Percentiles rank a stretch among this genome's conserved stretches.
Evolutionary conservation across 2,329 filamentous ascomycete species (phyloP).

Genomic region (Zymoseptoria tritici): DNA sequence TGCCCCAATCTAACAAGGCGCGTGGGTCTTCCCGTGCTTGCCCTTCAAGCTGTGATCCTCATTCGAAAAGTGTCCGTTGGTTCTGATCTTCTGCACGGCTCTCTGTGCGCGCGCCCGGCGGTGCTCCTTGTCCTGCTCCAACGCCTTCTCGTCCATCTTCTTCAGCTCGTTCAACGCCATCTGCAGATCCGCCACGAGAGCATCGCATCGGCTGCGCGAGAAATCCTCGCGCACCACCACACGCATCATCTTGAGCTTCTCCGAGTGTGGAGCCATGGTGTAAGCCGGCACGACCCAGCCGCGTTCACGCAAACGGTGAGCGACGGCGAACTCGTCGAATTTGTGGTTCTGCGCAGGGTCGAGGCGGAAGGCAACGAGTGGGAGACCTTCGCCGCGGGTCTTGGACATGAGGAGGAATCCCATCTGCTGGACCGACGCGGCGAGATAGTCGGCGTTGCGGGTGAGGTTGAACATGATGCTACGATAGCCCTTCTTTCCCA

Average conservation of each 20-base stretch:
- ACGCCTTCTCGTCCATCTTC: conserved; percentile 62
- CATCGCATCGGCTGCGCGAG: conserved; percentile 70
- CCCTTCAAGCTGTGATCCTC: conserved; percentile 85
- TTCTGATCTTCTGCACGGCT: conserved; percentile 28
- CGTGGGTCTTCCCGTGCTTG: conserved; percentile 85
- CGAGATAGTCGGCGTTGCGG: conserved; percentile 79
- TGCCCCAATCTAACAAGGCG: conserved; percentile 57
- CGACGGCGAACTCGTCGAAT: conserved; percentile 51
- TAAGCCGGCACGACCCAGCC: conserved; percentile 95
- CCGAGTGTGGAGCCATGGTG: conserved; percentile 87
- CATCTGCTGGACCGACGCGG: conserved; percentile 61
- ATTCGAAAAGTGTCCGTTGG: conserved; percentile 48
- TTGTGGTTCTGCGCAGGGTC: conserved; percentile 47
- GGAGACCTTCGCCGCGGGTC: conserved; percentile 67
- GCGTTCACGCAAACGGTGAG: conserved; percentile 76
- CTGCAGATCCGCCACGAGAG: conserved; percentile 70
- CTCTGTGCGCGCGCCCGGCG: conserved; percentile 8
- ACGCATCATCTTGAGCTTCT: conserved; percentile 80
- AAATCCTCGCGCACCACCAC: conserved; percentile 93
- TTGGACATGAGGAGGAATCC: conserved; percentile 88
- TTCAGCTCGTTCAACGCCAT: conserved; percentile 64
- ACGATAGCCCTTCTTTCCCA: conserved; percentile 86
- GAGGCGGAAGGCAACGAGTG: conserved; percentile 83
- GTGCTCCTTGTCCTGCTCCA: conserved; percentile 59
- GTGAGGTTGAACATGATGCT: conserved; percentile 93